These are phyloP conservation scores for Pilobolus umbonatus DNA, from an alignment of 192 early-diverging fungal genomes.

Conservation along the genomic window DNA sequence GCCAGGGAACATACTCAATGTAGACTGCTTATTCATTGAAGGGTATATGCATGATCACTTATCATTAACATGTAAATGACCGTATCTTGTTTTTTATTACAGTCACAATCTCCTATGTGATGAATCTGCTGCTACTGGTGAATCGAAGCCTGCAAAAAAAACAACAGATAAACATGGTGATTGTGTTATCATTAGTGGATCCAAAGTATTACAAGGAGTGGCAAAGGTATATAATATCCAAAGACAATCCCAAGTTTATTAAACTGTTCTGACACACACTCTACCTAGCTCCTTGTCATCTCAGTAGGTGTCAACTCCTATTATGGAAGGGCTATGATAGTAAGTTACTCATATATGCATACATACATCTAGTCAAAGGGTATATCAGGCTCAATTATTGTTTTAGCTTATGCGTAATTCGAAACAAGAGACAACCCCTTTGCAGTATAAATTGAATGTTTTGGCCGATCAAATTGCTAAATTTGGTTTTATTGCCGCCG, in stretches of 20 bases:
- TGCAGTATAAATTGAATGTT: constrained; percentile 86
- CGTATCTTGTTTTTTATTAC: neutral
- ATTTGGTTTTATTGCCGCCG: constrained; percentile 77
- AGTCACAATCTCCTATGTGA: constrained; percentile 77
- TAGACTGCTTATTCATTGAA: constrained; percentile 82
- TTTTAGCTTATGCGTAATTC: constrained; percentile 58
- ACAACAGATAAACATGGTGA: constrained; percentile 45
- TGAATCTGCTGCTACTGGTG: constrained; percentile 90
- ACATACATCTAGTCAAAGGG: too few relatives aligned
- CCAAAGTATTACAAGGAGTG: constrained; percentile 86
- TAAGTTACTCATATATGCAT: neutral
- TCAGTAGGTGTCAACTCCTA: constrained; percentile 81
- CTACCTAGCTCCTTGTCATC: constrained; percentile 64
- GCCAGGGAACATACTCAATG: constrained; percentile 91
- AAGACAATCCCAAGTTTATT: neutral
- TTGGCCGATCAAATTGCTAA: constrained; percentile 95
- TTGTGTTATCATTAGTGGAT: constrained; percentile 84
- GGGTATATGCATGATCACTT: constrained; percentile 10
- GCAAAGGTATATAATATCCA: neutral
- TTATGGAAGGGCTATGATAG: constrained; percentile 85
- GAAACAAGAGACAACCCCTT: constrained; percentile 76
- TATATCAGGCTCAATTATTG: neutral
- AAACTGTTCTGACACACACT: neutral
- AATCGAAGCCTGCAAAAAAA: constrained; percentile 84
- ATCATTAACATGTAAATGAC: neutral